These are phyloP conservation scores for Amanita subjunquillea DNA, from an alignment of 768 basidiomycete genomes.

Conservation along the genomic window DNA sequence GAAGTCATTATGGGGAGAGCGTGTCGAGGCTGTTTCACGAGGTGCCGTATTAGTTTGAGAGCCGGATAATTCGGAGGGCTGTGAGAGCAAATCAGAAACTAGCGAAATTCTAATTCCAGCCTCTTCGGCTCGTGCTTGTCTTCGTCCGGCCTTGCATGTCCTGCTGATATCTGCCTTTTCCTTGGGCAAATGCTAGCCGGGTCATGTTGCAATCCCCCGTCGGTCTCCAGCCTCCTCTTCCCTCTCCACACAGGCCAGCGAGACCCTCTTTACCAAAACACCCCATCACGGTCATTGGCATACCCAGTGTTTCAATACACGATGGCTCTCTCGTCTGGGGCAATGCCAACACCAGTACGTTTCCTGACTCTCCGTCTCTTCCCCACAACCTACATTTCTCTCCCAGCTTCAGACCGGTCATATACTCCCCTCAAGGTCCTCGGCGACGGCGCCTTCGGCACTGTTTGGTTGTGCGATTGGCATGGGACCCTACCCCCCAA, in stretches of 20 bases:
- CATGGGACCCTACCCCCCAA: constrained; percentile 89
- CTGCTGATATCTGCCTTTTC: constrained; percentile 14
- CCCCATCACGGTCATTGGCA: constrained; percentile 56
- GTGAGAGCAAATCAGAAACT: constrained; percentile 5
- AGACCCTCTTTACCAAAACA: constrained; percentile 34
- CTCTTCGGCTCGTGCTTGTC: constrained; percentile 9
- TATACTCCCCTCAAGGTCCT: constrained; percentile 95
- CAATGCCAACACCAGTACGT: constrained; percentile 60
- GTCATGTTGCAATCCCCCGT: constrained; percentile 45
- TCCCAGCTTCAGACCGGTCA: constrained; percentile 68
- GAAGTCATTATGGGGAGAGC: constrained; percentile 96
- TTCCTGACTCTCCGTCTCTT: constrained; percentile 7
- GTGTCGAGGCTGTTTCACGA: constrained; percentile 84
- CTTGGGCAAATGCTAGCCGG: constrained; percentile 42
- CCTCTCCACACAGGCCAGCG: constrained; percentile 20
- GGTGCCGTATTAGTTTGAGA: constrained; percentile 59
- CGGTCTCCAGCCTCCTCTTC: constrained; percentile 35
- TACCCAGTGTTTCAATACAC: constrained; percentile 69
- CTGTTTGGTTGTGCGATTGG: constrained; percentile 99
- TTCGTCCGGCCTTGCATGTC: constrained; percentile 10
- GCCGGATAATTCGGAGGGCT: constrained; percentile 2
- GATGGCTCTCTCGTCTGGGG: constrained; percentile 66
- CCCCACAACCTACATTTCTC: constrained; percentile 9
- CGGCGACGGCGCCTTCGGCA: constrained; percentile 98
- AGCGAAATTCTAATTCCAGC: constrained; percentile 7